phyloP scores from a whole-genome alignment of 2,329 filamentous ascomycete genomes.

The Trichophaea hybrida region DNA sequence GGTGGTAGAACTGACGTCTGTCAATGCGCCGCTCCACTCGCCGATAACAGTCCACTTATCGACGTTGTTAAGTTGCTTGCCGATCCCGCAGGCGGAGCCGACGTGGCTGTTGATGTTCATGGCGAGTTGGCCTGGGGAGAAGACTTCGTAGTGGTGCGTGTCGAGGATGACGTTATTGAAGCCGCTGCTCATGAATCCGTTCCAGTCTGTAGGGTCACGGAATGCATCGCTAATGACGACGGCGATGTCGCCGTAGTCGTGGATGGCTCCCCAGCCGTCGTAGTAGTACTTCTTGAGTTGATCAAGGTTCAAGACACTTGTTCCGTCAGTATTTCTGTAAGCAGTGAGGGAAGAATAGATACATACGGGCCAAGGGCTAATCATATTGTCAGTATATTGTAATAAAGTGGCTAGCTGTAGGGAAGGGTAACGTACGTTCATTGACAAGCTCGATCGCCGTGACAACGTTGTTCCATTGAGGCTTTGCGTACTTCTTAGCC shows the following conservation, averaged over 20 bases:
- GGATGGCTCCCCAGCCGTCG: conserved; percentile 38
- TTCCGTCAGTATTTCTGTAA: conserved; percentile 22
- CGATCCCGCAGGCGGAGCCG: conserved; percentile 41
- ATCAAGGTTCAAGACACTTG: conserved; percentile 29
- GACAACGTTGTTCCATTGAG: conserved; percentile 44
- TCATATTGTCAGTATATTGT: background rate
- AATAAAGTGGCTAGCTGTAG: conserved; percentile 28
- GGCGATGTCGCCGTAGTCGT: conserved; percentile 35
- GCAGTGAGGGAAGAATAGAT: background rate
- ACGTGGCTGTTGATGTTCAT: conserved; percentile 41
- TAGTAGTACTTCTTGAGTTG: conserved; percentile 30
- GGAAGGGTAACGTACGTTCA: conserved; percentile 35
- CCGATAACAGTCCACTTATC: conserved; percentile 53
- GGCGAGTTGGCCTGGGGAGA: conserved; percentile 39
- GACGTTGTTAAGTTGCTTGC: conserved; percentile 35
- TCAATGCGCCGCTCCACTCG: conserved; percentile 56
- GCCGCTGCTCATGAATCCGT: conserved; percentile 27
- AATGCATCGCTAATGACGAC: conserved; percentile 49
- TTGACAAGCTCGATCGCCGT: conserved; percentile 44
- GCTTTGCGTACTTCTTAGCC: conserved; percentile 42
- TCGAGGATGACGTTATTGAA: conserved; percentile 46
- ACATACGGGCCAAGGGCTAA: background rate
- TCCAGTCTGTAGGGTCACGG: conserved; percentile 38
- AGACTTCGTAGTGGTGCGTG: conserved; percentile 55
- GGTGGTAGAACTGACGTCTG: conserved; percentile 26